Evolutionary conservation across 352 stramenopile species (phyloP), one percentile per base, ranked within the genome.

Genomic region (Phytophthora brassicae): DNA sequence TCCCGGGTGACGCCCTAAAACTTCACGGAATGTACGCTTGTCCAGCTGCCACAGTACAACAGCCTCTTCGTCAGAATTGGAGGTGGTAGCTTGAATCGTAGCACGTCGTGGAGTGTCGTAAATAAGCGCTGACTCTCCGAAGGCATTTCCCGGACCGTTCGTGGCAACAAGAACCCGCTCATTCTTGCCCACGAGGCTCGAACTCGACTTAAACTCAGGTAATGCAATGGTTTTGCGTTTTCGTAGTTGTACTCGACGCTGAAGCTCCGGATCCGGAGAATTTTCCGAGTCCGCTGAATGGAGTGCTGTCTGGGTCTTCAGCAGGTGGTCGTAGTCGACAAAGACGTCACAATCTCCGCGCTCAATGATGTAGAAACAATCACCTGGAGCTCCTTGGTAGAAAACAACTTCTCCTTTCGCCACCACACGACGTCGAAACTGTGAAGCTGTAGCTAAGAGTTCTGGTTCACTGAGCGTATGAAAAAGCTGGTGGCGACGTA

Each of bases 301-400:
- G 14, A 60, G 68, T 11, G 48, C 60, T 45, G 55, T 56, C 59
- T 77, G 75, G 16, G 69, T 89, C 55, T 77, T 66, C 2, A 58
- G 42, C n/a, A 88, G 46, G 49, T 90, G 76, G 33, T 90, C 80
- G 59, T 95, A 93, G 56, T 95, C 76, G 4, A 95, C 85, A 52
- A 86, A 89, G 4, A 94, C 85, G 42, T 95, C 81, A 38, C 84
- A 92, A 66, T 93, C 79, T 24, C 87, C 85, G 19, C 76, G 44
- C 47, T 93, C 69, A 22, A 95, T 68, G 53, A 95, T 87, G 58
- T 92, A 93, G 42, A 95, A 95, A 52, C 67, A 91, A 44, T 92
- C 84, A 12, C 87, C 85, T 0, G 72, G 56, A 8, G 64, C 69
- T n/a, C 87, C 87, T 58, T 95, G 87, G 56, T 92, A 92, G 54